Evolutionary conservation across 129 eudicot species (phyloP), one percentile per base, ranked within the genome.

Genomic region (Dittrichia graveolens): DNA sequence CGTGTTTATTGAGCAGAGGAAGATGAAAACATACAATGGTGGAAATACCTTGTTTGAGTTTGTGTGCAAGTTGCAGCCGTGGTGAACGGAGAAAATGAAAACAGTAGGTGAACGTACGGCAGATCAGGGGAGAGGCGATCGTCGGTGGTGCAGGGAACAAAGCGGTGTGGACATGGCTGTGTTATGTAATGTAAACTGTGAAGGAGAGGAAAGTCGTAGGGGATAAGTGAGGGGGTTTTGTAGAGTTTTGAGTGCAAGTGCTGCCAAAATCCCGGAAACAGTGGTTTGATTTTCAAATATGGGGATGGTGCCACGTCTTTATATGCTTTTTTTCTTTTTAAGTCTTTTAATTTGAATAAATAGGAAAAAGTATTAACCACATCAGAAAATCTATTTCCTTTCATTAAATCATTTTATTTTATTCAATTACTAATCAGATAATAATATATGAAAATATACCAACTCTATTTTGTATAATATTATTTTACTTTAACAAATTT

Each of bases 231-330:
- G 34, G 66, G 65, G 64, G 37, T 35, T 65, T 75, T 69, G 81
- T 52, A 52, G 65, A 45, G 52, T 49, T 71, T 77, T 59, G 39
- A 60, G 81, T 76, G 80, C 63, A 39, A 77, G 70, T 59, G 64
- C 7, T 67, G 76, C 69, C 81, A 77, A 77, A 77, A 77, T 60
- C 81, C 81, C 71, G 48, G 65, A 77, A 69, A 62, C 55, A n/a
- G 5, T 41, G 0, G 74, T 75, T 75, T 75, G 74, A 75, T 75
- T 75, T 66, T 75, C 67, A 66, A 75, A 75, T 10, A 69, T 67
- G 56, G 67, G 66, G 67, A 8, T 8, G 13, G n/a, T 73, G 77
- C 77, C 77, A 73, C 77, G 69, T 49, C 44, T 31, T 8, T 46
- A 14, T 72, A 31, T 69, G 48, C 60, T n/a, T 61, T 61, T 47